Base-by-base conservation (phyloP, 305 asterid species). In the Fraxinus sp. region DNA sequence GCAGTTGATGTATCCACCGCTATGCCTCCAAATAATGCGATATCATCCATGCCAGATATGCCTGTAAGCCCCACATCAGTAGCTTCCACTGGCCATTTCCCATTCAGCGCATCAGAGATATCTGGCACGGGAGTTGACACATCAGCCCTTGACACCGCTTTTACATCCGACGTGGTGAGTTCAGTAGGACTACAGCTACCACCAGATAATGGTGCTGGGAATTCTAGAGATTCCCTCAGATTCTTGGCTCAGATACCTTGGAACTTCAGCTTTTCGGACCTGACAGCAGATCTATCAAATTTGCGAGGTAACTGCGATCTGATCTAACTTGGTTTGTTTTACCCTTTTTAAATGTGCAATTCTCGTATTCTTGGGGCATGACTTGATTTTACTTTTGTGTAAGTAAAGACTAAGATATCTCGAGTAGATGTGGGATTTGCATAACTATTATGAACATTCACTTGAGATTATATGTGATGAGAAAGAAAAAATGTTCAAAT, bases 21-120 rank as follows among this genome's bases (percentile, higher is more conserved):
- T 41, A 80, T 90, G 84, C 91, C 91, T 13, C 90, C 90, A 32
- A 91, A 86, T 74, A 86, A 88, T 82, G 91, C 83, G 8, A 85
- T 92, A 86, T 85, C 93, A 76, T 84, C 93, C 55, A 85, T 91
- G 85, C 89, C 95, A 11, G 93, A 90, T 81, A 87, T 92, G 91
- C 94, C 97, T 16, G 88, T 91, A 33, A 93, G 97, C 90, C 97
- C 93, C 73, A 84, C 97, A 64, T 90, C 93, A 52, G 93, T 90
- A 24, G 93, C 97, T 82, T 91, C 97, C 81, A 87, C 92, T 71
- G 94, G 94, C 78, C 97, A 89, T 88, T 92, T 93, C 76, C 91
- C 94, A 30, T 92, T 93, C 81, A 88, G 88, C 76, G 83, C 94
- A 52, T 91, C 96, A 2, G 94, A 91, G 57, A 91, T 92, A 55